Conservation (phyloP, 768 basidiomycete genomes). For the Epithele typhae region DNA sequence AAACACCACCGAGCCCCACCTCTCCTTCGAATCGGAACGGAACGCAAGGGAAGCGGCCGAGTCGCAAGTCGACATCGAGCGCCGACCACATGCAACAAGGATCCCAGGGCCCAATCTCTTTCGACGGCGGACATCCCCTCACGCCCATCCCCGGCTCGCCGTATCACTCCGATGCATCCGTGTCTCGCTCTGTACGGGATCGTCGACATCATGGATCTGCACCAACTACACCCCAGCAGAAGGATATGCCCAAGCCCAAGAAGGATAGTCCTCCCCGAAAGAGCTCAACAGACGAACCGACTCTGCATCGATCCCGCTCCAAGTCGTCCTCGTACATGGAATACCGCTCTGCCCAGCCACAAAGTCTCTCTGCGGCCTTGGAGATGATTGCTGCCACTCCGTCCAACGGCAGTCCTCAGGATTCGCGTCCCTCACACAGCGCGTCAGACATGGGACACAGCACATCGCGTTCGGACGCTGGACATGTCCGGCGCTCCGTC, state of each 20-base stretch:
- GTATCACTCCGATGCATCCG: constrained; percentile 57
- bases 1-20: constrained; percentile 4
- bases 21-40: constrained; percentile 2
- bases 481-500: background rate
- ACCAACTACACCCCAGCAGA: constrained; percentile 29
- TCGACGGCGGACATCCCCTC: constrained; percentile 26
- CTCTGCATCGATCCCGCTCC: constrained; percentile 33
- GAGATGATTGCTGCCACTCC: constrained; percentile 48
- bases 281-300: constrained; percentile 12
- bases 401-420: constrained; percentile 13
- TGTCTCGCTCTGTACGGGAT: constrained; percentile 36
- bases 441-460: constrained; percentile 1
- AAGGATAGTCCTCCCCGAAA: constrained; percentile 25
- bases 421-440: constrained; percentile 1
- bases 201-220: constrained; percentile 41
- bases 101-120: constrained; percentile 19
- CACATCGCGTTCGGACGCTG: background rate
- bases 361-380: constrained; percentile 68
- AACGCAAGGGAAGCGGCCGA: constrained; percentile 2
- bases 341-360: constrained; percentile 53
- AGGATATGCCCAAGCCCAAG: constrained; percentile 15
- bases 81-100: constrained; percentile 13
- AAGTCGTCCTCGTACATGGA: constrained; percentile 57
- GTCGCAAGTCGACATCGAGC: constrained; percentile 13
- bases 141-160: constrained; percentile 49